Evolutionary conservation across 2,329 filamentous ascomycete species (phyloP), one percentile per base, ranked within the genome.

Genomic region (Didymella pomorum): DNA sequence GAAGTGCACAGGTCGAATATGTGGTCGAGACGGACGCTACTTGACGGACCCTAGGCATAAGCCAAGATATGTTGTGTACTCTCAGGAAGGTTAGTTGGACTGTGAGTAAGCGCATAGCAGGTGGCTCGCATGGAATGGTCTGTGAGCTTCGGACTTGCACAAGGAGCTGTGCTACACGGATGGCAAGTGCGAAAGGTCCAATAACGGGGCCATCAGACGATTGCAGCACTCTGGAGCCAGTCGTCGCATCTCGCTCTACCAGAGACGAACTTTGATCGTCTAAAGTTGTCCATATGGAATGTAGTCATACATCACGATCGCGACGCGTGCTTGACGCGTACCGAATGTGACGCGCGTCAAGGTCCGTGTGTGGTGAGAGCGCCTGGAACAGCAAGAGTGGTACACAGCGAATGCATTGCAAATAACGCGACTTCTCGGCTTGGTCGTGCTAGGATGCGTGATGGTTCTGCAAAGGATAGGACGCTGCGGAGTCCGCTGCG

Each of bases 31-130:
- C 49, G 39, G 50, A 18, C 31, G 16, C 28, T 33, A 51, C 56
- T 54, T 39, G 56, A 58, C 56, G 45, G 39, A 50, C 56, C 56
- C 56, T 50, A 49, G 21, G n/a, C 12, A 14, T 1, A 26, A 21
- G 14, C 8, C 20, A n/a, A 35, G 31, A 14, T 4, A 33, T 31
- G 20, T n/a, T 26, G 20, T 2, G 3, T 5, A 21, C 14, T 7
- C 39, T n/a, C 21, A 46, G 6, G 4, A 33, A 21, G 10, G 12
- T 18, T 16, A 29, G 41, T 54, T 41, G 46, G 45, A 54, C 31
- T 45, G 33, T 25, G 31, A 5, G 39, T 25, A 33, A 39, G 29
- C 23, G 25, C 11, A 29, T 31, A 12, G 16, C 10, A 4, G 25
- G 12, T 21, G 16, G 18, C 18, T 41, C 8, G 11, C 10, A 4